Evolutionary conservation across 2,329 filamentous ascomycete genomes (phyloP), one percentile per base, ranked within the genome.

Genomic region (Cryphonectria carpinicola): DNA sequence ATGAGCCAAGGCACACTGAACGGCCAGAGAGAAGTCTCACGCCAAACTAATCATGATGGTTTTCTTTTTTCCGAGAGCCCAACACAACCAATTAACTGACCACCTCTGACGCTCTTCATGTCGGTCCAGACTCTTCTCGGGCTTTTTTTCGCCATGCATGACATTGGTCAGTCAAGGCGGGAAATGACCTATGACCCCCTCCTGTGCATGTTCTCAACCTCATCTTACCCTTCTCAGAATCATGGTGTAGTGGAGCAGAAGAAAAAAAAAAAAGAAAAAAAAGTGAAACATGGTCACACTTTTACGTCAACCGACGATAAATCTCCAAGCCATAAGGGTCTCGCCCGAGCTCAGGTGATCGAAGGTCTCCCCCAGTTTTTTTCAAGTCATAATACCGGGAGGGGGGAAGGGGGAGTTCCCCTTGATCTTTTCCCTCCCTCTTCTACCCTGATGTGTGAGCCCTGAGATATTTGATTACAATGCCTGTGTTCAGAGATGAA

Each of bases 231-330:
- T 58, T 32, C 17, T 35, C 7, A 8, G 14, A 58, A 32, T 19
- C 54, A 58, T 58, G 54, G 28, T 32, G 25, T 32, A 58, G 25
- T 58, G 54, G 54, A 58, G 54, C 28, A 58, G 28, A 49, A 49
- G n/a, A 49, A 37, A 1, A 37, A 37, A 37, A 46, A 49, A 49
- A 49, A 46, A 49, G 19, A n/a, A n/a, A n/a, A n/a, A n/a, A 49
- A 25, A 56, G 54, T 58, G 25, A 58, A 58, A 58, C 54, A 32
- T 19, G 54, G 28, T 8, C 22, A 49, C 8, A 35, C 25, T 28
- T 32, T 32, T 58, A 32, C 13, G 54, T 58, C 54, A 58, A 35
- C 25, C 14, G 19, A 19, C 54, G 54, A 56, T 25, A 4, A 58
- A 19, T 58, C 54, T 32, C 28, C 25, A 58, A 58, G 28, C 14